Conservation (phyloP, 306 rosid species). For the Cicer arietinum region DNA sequence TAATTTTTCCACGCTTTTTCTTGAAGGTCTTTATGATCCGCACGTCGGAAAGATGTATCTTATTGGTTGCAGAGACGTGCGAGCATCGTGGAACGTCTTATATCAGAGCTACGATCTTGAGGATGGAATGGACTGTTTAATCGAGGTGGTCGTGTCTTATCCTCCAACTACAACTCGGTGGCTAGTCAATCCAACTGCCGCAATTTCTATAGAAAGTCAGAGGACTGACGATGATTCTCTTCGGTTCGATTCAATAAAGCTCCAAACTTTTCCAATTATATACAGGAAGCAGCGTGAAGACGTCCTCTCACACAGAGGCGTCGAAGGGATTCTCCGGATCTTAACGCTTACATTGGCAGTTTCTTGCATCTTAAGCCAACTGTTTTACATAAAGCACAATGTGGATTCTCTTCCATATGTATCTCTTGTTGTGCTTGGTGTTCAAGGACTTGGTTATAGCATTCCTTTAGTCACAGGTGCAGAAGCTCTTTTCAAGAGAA, state of each 20-base stretch:
- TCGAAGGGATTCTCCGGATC: conserved; percentile 80
- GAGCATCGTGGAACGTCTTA: conserved; percentile 77
- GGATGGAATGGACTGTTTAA: conserved; percentile 81
- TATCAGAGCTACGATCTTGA: conserved; percentile 75
- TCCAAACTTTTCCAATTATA: conserved; percentile 68
- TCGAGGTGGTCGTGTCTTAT: conserved; percentile 77
- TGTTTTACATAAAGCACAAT: conserved; percentile 63
- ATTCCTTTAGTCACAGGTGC: conserved; percentile 87
- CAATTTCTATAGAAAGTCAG: conserved; percentile 68
- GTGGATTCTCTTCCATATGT: conserved; percentile 70
- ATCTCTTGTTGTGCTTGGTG: conserved; percentile 80
- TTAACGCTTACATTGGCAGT: conserved; percentile 80
- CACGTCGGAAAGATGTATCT: conserved; percentile 85
- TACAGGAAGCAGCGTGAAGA: conserved; percentile 82
- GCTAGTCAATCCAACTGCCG: conserved; percentile 74
- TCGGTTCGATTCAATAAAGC: conserved; percentile 57
- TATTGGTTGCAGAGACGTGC: conserved; percentile 85
- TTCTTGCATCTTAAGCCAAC: conserved; percentile 75
- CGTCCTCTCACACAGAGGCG: conserved; percentile 73
- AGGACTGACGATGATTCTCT: conserved; percentile 79
- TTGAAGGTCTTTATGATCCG: conserved; percentile 90
- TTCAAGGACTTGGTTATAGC: conserved; percentile 85
- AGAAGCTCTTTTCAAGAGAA: conserved; percentile 77
- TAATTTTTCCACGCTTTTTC: conserved; percentile 66
- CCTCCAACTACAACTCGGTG: conserved; percentile 87